Conservation (phyloP, 1,139 yeast genomes). For the Magnusiomyces suaveolens region DNA sequence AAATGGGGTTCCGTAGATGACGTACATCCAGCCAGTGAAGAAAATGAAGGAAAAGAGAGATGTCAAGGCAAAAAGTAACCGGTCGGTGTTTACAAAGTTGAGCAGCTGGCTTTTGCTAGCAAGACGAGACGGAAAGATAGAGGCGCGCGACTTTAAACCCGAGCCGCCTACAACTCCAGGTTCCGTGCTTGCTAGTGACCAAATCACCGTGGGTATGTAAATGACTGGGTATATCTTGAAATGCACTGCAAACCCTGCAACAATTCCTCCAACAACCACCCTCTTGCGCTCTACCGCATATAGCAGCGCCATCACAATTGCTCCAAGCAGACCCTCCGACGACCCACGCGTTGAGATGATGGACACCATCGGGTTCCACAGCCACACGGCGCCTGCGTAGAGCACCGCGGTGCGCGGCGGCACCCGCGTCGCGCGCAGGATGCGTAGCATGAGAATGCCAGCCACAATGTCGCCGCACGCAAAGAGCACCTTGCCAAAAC, state of each 20-base stretch:
- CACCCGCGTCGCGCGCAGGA: slow-evolving; percentile 28
- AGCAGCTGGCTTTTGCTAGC: background rate
- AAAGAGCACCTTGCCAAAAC: slow-evolving; percentile 73
- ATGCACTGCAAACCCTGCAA: slow-evolving; percentile 72
- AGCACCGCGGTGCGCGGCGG: slow-evolving; percentile 32
- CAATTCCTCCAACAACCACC: slow-evolving; percentile 46
- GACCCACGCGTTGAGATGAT: slow-evolving; percentile 92
- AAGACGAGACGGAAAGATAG: background rate
- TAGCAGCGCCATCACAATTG: slow-evolving; percentile 52
- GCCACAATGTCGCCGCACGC: slow-evolving; percentile 71
- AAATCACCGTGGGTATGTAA: slow-evolving; percentile 52
- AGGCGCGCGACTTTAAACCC: too few species aligned
- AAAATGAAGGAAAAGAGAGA: slow-evolving; percentile 38
- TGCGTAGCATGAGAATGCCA: slow-evolving; percentile 49
- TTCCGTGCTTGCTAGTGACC: slow-evolving; percentile 24
- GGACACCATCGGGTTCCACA: slow-evolving; percentile 88
- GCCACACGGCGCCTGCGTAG: slow-evolving; percentile 56
- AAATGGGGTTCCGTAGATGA: slow-evolving; percentile 62
- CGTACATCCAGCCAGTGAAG: slow-evolving; percentile 52
- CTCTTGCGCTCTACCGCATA: slow-evolving; percentile 40
- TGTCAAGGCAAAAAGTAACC: slow-evolving; percentile 40
- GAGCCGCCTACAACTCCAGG: background rate
- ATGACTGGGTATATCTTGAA: slow-evolving; percentile 87
- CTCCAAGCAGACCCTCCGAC: slow-evolving; percentile 81
- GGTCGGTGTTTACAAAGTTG: slow-evolving; percentile 36